Evolutionary conservation across 2,329 filamentous ascomycete species (phyloP), one percentile per base, ranked within the genome.

Genomic region (Pseudofabraea citricarpa): DNA sequence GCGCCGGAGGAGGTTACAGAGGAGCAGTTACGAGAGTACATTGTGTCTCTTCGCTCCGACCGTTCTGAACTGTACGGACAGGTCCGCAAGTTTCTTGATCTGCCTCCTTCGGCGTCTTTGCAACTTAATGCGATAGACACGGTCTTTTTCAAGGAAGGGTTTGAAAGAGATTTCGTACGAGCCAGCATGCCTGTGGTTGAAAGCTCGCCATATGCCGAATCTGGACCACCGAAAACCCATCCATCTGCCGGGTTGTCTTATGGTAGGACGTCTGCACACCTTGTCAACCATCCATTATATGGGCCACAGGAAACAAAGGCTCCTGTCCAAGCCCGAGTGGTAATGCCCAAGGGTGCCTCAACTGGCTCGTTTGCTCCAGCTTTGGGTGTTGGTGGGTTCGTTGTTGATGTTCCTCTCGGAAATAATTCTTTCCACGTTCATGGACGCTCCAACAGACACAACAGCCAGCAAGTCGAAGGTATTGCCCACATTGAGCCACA

Each of bases 171-270:
- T 6, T 18, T 6, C 12, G 15, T 9, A 21, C 10, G 9, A 5
- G n/a, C 10, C 21, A 22, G 35, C 8, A 36, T 36, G 19, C 18
- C 13, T n/a, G 35, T n/a, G 10, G 35, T 21, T n/a, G 35, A 21
- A n/a, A 46, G 36, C 7, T 62, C 63, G 8, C 65, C 67, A 44
- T 75, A 74, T 53, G 64, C 64, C 24, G 55, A 60, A 23, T 59
- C 59, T 21, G 74, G 73, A 3, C 76, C 76, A 16, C 76, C 78
- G 1, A 73, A 72, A 45, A 84, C 81, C 6, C 81, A 85, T 60
- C 81, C 81, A 3, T 81, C 77, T 4, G 81, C 77, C 4, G 81
- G 81, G 49, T 66, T 85, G 5, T 74, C 75, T 12, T 84, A 85
- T 57, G 64, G 76, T 3, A 72, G 77, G 38, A 75, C 74, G 10